These are phyloP conservation scores for Lachnum nothofagi DNA, from an alignment of 2,329 filamentous ascomycete species.

Conservation along the genomic window DNA sequence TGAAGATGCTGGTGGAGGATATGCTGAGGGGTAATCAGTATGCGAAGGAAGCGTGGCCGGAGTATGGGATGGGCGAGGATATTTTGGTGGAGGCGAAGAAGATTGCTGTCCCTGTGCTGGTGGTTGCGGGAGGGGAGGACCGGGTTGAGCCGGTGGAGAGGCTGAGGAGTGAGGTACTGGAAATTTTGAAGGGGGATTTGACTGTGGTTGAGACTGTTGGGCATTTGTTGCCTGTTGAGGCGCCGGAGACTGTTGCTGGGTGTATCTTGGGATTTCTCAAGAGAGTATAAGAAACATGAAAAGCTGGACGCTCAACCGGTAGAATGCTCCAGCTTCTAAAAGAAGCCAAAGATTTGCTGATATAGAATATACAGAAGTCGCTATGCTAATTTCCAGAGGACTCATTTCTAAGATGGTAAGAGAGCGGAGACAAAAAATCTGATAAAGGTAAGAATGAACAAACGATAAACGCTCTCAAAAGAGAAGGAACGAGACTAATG, in stretches of 20 bases:
- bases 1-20: constrained; percentile 23
- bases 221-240: constrained; percentile 19
- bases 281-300: not conserved
- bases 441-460: too few relatives aligned
- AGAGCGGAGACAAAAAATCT: too few relatives aligned
- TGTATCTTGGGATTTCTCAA: constrained; percentile 10
- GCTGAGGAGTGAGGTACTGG: constrained; percentile 26
- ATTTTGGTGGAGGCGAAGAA: constrained; percentile 21
- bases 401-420: too few relatives aligned
- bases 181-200: constrained; percentile 11
- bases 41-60: constrained; percentile 35
- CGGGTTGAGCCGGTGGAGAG: constrained; percentile 33
- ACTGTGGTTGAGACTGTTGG: constrained; percentile 16
- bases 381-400: too few relatives aligned
- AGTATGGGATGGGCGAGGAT: constrained; percentile 34
- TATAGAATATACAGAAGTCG: too few relatives aligned
- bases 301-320: too few relatives aligned
- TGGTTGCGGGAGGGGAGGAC: constrained; percentile 33
- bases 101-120: constrained; percentile 23
- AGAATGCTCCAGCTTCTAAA: too few relatives aligned
- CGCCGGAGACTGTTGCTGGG: constrained; percentile 6
- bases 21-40: constrained; percentile 29
- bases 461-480: too few relatives aligned
- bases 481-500: too few relatives aligned
- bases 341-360: too few relatives aligned